Evolutionary conservation across 768 basidiomycete species (phyloP), one percentile per base, ranked within the genome.

Genomic region (Lentinus tigrinus): DNA sequence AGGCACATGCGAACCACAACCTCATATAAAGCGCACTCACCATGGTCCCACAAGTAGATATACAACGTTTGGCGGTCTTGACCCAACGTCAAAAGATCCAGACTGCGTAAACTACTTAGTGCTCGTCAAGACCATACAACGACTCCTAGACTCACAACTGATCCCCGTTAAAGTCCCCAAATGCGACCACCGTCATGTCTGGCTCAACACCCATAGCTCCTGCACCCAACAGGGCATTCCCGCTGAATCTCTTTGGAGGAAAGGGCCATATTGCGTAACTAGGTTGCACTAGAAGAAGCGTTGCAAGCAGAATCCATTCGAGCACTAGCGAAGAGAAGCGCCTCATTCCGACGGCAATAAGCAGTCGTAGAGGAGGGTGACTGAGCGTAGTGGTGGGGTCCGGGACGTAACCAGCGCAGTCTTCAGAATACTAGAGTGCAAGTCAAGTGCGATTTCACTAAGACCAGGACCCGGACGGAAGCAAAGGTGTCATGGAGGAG

Each of bases 111-210:
- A n/a, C 24, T 21, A 58, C 9, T 19, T 39, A 7, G 31, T 44
- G 39, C 26, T 28, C 43, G 49, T 31, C 49, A 51, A 47, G 28
- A 28, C 27, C 27, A 43, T 16, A 36, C 47, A 24, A 51, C n/a
- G 4, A 57, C 14, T 13, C n/a, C 31, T 31, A 14, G 19, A 75
- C 91, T 69, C 70, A 97, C 94, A 91, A 90, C 70, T 98, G 95
- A 72, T 98, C 94, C 4, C 92, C 95, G 70, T 98, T 86, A 72
- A 95, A 96, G 75, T 99, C 96, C 31, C 95, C 97, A 65, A 93
- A 91, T 8, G 95, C 95, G 58, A 93, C 80, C 19, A 97, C 81
- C 51, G 90, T 80, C 26, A 84, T 86, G 52, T 84, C 81, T n/a
- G 78, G 80, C 47, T 81, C 80, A 31, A 98, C 73, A 2, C 95